Base-by-base conservation (phyloP, 1,139 yeast species). In the Kodamaea derodonti region DNA sequence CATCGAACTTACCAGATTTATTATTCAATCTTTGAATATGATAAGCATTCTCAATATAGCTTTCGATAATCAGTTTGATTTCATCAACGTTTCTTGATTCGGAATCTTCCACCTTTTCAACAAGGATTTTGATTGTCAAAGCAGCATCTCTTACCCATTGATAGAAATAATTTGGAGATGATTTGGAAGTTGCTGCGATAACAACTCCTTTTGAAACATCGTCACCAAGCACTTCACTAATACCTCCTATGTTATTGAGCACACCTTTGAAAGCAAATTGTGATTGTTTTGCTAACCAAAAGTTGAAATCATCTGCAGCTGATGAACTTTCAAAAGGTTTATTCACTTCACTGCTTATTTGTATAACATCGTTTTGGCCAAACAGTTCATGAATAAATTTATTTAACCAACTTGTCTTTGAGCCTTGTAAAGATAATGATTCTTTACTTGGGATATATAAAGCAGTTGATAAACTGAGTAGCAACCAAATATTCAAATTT, bases 81-180 rank as follows among this genome's bases (percentile, higher is more conserved):
- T 58, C 45, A 25, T 52, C 54, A 5, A 52, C 42, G 4, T 63
- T 46, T 14, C 33, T 35, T 4, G 47, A 40, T 1, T 36, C 27
- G 4, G 36, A 42, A 39, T 75, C 80, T 29, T 67, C 66, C 40
- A 80, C 62, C 41, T 65, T 65, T 37, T 75, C 72, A 16, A 82
- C 67, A 34, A 90, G 62, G 0, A 94, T 71, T 40, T 78, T 75
- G 34, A 86, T 72, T 1, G 95, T 82, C 33, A 90, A 74, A 0
- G 97, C 96, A 23, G 90, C 79, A 54, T 90, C 98, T 49, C 98
- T 71, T 2, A 78, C 73, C 98, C 98, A 90, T 50, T 85, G 95
- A 52, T 75, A 90, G 48, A 75, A 88, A 55, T 90, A 90, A 57
- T 90, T 72, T 0, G 97, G 97, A 15, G 65, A 44, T 0, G 35